Evolutionary conservation across 257 asterid genomes (phyloP).

Genomic region (Solanum lycopersicoides): DNA sequence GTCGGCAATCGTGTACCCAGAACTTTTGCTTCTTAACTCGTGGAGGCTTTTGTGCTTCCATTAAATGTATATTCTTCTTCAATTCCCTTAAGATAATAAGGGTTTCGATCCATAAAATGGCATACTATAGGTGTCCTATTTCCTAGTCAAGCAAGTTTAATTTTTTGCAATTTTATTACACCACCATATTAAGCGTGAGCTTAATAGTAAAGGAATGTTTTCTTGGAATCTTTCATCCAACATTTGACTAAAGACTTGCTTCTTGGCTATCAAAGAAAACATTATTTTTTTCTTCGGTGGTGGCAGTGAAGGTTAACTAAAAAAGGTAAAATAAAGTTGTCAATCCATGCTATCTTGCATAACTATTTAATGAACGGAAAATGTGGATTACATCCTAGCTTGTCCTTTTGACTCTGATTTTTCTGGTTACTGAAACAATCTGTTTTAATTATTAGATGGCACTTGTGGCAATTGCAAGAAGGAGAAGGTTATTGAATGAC

Average conservation of each 20-base stretch:
- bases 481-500: conserved; percentile 73
- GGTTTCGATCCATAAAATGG: not conserved
- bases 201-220: not conserved
- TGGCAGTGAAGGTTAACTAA: not conserved
- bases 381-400: not conserved
- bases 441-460: conserved; percentile 36
- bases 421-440: not conserved
- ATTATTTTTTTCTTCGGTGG: not conserved
- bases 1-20: not conserved
- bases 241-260: not conserved
- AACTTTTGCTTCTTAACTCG: not conserved
- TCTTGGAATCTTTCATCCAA: not conserved
- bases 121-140: not conserved
- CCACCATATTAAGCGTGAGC: not conserved
- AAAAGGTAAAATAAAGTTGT: not conserved
- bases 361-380: not conserved
- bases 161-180: not conserved
- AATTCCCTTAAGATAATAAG: not conserved
- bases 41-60: not conserved
- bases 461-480: conserved; percentile 76
- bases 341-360: not conserved
- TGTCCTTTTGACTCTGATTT: not conserved
- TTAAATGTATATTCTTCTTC: not conserved
- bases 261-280: not conserved
- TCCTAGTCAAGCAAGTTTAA: not conserved